A percentile compares a stretch with the other conserved stretches of the same genome.
Conservation (phyloP, 1,284 basidiomycete species). For the Ustilago vetiveriae region DNA sequence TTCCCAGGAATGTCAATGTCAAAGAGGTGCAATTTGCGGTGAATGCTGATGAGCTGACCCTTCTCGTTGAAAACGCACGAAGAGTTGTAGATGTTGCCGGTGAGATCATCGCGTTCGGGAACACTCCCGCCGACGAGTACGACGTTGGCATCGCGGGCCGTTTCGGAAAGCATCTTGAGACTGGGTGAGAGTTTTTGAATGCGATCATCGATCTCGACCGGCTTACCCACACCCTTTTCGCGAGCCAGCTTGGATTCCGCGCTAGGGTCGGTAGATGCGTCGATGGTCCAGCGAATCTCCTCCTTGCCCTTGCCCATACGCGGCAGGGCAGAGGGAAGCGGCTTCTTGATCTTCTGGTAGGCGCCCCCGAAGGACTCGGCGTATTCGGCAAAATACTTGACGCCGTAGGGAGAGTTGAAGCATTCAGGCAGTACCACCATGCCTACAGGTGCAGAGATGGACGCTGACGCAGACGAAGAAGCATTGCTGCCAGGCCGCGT, state of each 20-base stretch:
- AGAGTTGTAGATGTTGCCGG: conserved; percentile 64
- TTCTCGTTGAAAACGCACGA: conserved; percentile 79
- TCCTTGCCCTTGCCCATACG: conserved; percentile 48
- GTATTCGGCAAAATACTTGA: conserved; percentile 70
- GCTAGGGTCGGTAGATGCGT: conserved; percentile 41
- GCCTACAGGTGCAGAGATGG: conserved; percentile 40
- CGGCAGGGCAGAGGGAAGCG: conserved; percentile 35
- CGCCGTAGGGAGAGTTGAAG: conserved; percentile 97
- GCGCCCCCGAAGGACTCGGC: conserved; percentile 61
- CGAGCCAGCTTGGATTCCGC: conserved; percentile 36
- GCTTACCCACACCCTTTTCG: conserved; percentile 40
- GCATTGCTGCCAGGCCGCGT: conserved; percentile 12
- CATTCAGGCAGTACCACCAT: conserved; percentile 76
- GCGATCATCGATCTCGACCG: conserved; percentile 73
- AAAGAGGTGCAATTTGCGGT: conserved; percentile 95
- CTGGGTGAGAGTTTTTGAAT: conserved; percentile 69
- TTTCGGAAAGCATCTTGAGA: conserved; percentile 82
- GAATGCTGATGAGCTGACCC: conserved; percentile 84
- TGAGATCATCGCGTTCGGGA: conserved; percentile 59
- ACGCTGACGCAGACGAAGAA: conserved; percentile 3
- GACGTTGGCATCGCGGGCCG: conserved; percentile 80
- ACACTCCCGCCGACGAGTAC: conserved; percentile 87
- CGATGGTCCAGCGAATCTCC: conserved; percentile 51
- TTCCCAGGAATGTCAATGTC: conserved; percentile 98
- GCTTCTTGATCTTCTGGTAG: conserved; percentile 58